phyloP scores from a whole-genome alignment of 2,329 filamentous ascomycete genomes.

The Fusarium sarcochroum region DNA sequence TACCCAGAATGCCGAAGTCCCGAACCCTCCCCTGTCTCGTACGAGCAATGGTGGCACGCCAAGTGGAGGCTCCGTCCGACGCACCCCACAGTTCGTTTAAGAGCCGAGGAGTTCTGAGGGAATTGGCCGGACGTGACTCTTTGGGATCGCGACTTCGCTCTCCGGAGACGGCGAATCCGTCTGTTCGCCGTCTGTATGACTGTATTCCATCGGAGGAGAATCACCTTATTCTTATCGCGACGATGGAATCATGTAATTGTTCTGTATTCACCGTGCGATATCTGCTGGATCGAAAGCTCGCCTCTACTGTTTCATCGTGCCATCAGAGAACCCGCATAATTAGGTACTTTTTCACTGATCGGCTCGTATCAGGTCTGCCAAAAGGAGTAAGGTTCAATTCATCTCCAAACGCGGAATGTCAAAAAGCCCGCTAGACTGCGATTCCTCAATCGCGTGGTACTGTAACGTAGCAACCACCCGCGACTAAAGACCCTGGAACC shows the following conservation, averaged over 20 bases:
- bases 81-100: slow-evolving; percentile 31
- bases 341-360: too few relatives aligned
- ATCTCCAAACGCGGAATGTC: slow-evolving; percentile 4
- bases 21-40: slow-evolving; percentile 39
- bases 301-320: neutral
- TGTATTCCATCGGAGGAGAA: neutral
- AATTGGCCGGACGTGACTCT: slow-evolving; percentile 27
- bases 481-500: slow-evolving; percentile 17
- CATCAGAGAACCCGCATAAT: slow-evolving; percentile 9
- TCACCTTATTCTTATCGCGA: neutral
- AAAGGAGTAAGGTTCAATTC: neutral
- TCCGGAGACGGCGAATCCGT: slow-evolving; percentile 21
- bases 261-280: neutral
- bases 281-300: neutral
- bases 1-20: slow-evolving; percentile 39
- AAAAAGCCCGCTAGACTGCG: neutral
- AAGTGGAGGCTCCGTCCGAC: slow-evolving; percentile 19
- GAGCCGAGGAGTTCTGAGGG: slow-evolving; percentile 28
- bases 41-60: slow-evolving; percentile 34
- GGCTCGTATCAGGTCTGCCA: slow-evolving; percentile 2
- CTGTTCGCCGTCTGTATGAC: slow-evolving; percentile 1
- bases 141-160: slow-evolving; percentile 12
- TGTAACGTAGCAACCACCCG: slow-evolving; percentile 16
- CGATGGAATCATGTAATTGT: neutral
- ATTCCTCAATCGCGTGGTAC: slow-evolving; percentile 27